Conservation (phyloP, 2,329 filamentous ascomycete genomes). For the Fusarium torreyae region DNA sequence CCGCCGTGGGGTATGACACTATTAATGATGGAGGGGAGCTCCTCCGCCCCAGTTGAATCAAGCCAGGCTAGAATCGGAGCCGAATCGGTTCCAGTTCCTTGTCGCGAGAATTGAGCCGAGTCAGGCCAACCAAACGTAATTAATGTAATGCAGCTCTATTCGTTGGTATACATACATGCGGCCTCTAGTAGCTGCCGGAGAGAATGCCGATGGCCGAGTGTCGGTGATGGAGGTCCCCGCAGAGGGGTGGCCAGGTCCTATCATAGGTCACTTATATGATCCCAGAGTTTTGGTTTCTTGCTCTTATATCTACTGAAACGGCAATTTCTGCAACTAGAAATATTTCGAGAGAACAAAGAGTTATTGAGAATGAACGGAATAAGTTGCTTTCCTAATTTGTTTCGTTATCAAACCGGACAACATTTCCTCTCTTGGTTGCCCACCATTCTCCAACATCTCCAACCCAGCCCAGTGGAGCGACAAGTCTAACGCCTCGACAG, state of each 20-base stretch:
- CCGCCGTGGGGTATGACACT: slow-evolving; percentile 25
- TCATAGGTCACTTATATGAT: slow-evolving; percentile 3
- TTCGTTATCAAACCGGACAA: slow-evolving; percentile 17
- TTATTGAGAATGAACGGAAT: neutral
- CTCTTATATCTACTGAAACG: too few species aligned
- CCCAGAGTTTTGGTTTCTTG: neutral
- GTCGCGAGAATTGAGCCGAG: neutral
- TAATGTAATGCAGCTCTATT: slow-evolving; percentile 16
- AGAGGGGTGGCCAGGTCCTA: slow-evolving; percentile 16
- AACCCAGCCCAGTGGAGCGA: slow-evolving; percentile 23
- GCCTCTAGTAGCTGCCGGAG: slow-evolving; percentile 29
- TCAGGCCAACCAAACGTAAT: slow-evolving; percentile 1
- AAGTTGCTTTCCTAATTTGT: neutral
- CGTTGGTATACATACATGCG: slow-evolving; percentile 12
- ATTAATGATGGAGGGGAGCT: slow-evolving; percentile 21
- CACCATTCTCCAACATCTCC: slow-evolving; percentile 37
- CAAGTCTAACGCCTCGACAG: slow-evolving; percentile 12
- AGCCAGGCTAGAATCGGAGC: slow-evolving; percentile 15
- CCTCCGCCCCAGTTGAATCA: neutral
- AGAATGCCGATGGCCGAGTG: slow-evolving; percentile 33
- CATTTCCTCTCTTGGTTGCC: slow-evolving; percentile 19
- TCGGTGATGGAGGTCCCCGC: slow-evolving; percentile 24
- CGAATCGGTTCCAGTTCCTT: slow-evolving; percentile 4
- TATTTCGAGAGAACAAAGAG: too few species aligned
- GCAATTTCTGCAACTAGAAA: neutral